phyloP scores from a whole-genome alignment of 305 asterid species.

The Ilex paraguariensis region DNA sequence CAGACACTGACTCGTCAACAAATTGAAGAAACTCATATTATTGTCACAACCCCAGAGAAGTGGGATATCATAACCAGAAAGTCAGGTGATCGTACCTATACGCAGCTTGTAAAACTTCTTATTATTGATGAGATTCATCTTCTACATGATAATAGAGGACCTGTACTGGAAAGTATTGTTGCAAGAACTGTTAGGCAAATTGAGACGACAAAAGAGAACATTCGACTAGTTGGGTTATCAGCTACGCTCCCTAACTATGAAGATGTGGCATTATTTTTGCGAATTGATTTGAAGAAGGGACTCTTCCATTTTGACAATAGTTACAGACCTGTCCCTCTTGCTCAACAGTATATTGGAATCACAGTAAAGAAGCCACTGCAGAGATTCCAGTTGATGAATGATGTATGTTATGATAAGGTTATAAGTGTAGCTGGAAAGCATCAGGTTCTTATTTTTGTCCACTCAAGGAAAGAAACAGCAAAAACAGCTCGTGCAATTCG shows the following conservation, averaged over 20 bases:
- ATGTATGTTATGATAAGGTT: slow-evolving; percentile 90
- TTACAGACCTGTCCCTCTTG: slow-evolving; percentile 90
- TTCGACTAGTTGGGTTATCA: slow-evolving; percentile 87
- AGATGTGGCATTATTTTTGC: slow-evolving; percentile 76
- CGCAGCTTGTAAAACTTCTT: slow-evolving; percentile 89
- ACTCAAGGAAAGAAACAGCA: slow-evolving; percentile 93
- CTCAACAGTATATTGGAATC: slow-evolving; percentile 91
- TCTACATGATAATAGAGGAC: slow-evolving; percentile 92
- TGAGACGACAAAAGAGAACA: slow-evolving; percentile 83
- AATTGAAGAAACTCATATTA: slow-evolving; percentile 93
- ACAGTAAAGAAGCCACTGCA: slow-evolving; percentile 89
- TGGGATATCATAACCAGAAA: slow-evolving; percentile 98
- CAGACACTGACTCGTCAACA: slow-evolving; percentile 86
- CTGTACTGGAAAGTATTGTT: slow-evolving; percentile 87
- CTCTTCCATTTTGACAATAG: slow-evolving; percentile 91
- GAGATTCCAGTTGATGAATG: slow-evolving; percentile 96
- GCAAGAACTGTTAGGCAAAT: slow-evolving; percentile 94
- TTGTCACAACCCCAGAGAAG: slow-evolving; percentile 95
- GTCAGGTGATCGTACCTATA: slow-evolving; percentile 91
- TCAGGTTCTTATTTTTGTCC: slow-evolving; percentile 93
- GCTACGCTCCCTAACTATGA: slow-evolving; percentile 93
- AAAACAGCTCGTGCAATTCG: slow-evolving; percentile 92
- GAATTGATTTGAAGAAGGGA: slow-evolving; percentile 70
- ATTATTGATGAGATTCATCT: slow-evolving; percentile 94
- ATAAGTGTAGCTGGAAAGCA: slow-evolving; percentile 77